Conservation (phyloP, 75 land plant genomes). For the Pseudotsuga menziesii region DNA sequence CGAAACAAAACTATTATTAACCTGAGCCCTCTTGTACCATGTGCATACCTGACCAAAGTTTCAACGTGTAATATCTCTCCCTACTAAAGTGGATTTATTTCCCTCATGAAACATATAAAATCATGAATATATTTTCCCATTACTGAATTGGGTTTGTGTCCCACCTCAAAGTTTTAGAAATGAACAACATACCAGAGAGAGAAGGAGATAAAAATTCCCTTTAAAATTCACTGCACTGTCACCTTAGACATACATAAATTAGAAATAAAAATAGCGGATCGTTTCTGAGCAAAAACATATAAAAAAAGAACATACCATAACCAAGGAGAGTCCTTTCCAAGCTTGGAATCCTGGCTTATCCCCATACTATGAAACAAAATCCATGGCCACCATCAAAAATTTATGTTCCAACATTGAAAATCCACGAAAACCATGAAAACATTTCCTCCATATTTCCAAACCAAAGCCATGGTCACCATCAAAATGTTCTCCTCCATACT, state of each 20-base stretch:
- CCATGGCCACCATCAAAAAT: constrained; percentile 92
- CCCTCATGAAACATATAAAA: neutral
- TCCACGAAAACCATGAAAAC: too few species aligned
- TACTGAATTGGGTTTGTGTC: neutral
- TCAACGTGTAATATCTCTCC: neutral
- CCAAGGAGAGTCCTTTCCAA: constrained; percentile 99
- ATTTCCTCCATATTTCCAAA: too few species aligned
- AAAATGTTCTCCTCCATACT: too few species aligned
- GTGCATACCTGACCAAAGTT: neutral
- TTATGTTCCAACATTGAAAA: too few species aligned
- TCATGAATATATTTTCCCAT: too few species aligned
- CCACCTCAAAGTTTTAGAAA: neutral
- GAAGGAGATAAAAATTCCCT: neutral
- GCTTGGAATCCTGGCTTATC: constrained; percentile 70
- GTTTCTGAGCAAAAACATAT: neutral
- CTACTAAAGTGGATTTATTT: constrained; percentile 4
- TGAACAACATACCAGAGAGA: neutral
- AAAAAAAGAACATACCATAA: constrained; percentile 62
- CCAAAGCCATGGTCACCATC: too few species aligned
- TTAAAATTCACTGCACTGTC: neutral
- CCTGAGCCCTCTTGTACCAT: neutral
- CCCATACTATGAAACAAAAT: constrained; percentile 92
- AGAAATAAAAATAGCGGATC: neutral
- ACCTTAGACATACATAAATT: neutral
- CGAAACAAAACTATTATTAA: neutral